phyloP scores from a whole-genome alignment of 164 flowering plant species.

The Berberis thunbergii region DNA sequence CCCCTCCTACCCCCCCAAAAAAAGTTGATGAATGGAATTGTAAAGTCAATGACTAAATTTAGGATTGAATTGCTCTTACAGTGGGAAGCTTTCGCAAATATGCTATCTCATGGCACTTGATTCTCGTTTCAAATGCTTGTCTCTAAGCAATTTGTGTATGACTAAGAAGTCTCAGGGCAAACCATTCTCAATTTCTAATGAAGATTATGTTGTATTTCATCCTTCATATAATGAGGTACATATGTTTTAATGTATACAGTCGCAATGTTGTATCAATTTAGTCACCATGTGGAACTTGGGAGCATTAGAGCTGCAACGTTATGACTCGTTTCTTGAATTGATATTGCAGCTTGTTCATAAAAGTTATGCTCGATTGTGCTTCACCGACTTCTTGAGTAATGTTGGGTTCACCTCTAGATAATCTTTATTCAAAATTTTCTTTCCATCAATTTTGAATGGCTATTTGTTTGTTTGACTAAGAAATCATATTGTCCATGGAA shows the following conservation, averaged over 20 bases:
- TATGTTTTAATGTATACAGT: conserved; percentile 4
- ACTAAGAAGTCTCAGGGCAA: conserved; percentile 80
- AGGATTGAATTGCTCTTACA: too few relatives aligned
- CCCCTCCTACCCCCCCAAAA: too few relatives aligned
- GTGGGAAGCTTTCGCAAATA: too few relatives aligned
- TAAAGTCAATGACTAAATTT: too few relatives aligned
- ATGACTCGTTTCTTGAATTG: conserved; percentile 9
- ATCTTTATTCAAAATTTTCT: too few relatives aligned
- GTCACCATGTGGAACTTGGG: not conserved
- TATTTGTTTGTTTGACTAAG: too few relatives aligned
- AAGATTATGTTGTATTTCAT: conserved; percentile 48
- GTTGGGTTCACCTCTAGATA: conserved; percentile 46
- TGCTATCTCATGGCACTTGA: too few relatives aligned
- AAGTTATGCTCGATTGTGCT: conserved; percentile 84
- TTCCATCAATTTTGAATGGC: too few relatives aligned
- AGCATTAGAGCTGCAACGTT: not conserved
- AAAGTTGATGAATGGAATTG: too few relatives aligned
- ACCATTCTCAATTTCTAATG: conserved; percentile 68
- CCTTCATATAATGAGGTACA: conserved; percentile 35
- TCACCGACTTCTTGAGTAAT: conserved; percentile 67
- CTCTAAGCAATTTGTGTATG: conserved; percentile 25
- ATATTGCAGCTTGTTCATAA: conserved; percentile 93
- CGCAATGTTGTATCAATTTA: not conserved
- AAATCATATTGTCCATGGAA: too few relatives aligned
- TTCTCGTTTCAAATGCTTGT: too few relatives aligned